Percentiles rank a stretch among this genome's conserved stretches.
Conservation (phyloP, 345 rosid genomes). For the Aquilaria malaccensis region DNA sequence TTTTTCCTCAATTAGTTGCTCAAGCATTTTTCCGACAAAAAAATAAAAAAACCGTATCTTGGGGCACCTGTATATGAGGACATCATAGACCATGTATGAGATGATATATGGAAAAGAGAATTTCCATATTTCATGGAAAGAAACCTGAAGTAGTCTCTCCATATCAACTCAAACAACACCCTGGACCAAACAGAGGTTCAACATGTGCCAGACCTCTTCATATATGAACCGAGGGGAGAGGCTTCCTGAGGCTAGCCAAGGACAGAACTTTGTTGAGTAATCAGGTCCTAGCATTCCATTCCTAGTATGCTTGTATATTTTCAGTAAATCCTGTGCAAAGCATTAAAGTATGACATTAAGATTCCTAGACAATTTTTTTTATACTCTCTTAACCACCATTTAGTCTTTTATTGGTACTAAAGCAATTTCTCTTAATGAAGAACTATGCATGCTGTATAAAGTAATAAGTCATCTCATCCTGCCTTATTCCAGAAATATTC, state of each 20-base stretch:
- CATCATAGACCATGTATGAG: no score
- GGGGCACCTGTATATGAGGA: conserved; percentile 55
- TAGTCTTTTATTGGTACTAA: not conserved
- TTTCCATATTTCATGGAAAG: conserved; percentile 66
- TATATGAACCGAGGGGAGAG: conserved; percentile 66
- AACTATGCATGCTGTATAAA: not conserved
- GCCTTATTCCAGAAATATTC: conserved; percentile 90
- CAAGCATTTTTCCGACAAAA: no score
- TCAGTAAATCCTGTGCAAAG: conserved; percentile 47
- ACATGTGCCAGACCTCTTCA: conserved; percentile 52
- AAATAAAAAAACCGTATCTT: conserved; percentile 18
- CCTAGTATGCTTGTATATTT: conserved; percentile 67
- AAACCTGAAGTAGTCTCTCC: conserved; percentile 96
- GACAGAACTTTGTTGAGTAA: conserved; percentile 85
- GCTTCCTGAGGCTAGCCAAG: conserved; percentile 90
- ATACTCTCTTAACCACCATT: not conserved
- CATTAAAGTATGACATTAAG: conserved; percentile 4
- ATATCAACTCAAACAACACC: conserved; percentile 84
- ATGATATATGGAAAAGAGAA: conserved; percentile 43
- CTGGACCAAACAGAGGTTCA: conserved; percentile 17
- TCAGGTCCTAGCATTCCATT: conserved; percentile 90
- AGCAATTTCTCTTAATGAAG: not conserved
- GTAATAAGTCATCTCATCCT: conserved; percentile 17
- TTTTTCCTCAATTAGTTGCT: no score
- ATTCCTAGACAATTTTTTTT: not conserved